Conservation (phyloP, 169 alveolate species). For the Eimeria zaria region DNA sequence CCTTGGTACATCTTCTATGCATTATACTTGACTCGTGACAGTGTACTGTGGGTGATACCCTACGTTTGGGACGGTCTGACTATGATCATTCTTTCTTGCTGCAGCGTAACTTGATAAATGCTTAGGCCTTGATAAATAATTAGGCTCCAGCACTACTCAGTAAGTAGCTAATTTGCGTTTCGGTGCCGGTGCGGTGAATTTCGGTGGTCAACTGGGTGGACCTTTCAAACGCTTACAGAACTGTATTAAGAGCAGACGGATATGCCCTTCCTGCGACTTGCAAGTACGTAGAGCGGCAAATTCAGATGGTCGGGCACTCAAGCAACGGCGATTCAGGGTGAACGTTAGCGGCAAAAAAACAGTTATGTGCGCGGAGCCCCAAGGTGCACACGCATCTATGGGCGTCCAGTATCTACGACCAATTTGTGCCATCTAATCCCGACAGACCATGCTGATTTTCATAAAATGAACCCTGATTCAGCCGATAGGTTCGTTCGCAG, state of each 20-base stretch:
- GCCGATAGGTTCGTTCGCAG: neutral
- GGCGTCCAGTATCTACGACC: neutral
- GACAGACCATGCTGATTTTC: neutral
- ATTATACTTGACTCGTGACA: neutral
- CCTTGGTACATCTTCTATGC: neutral
- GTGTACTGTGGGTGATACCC: neutral
- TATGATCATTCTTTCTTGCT: neutral
- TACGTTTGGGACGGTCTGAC: neutral
- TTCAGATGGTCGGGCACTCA: neutral
- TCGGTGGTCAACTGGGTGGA: neutral
- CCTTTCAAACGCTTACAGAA: neutral
- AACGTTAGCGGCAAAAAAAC: neutral
- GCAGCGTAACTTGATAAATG: neutral
- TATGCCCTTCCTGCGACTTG: neutral
- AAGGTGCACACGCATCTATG: neutral
- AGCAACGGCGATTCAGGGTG: neutral
- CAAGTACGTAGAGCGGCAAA: neutral
- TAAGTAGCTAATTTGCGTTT: neutral
- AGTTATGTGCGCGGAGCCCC: neutral
- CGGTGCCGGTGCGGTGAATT: neutral
- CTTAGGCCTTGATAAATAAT: no score
- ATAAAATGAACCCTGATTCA: neutral
- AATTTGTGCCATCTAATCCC: neutral
- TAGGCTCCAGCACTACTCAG: neutral
- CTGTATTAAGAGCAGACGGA: neutral